Evolutionary conservation across 1,139 yeast genomes (phyloP).

Genomic region (Hemisphaericaspora subhashii): DNA sequence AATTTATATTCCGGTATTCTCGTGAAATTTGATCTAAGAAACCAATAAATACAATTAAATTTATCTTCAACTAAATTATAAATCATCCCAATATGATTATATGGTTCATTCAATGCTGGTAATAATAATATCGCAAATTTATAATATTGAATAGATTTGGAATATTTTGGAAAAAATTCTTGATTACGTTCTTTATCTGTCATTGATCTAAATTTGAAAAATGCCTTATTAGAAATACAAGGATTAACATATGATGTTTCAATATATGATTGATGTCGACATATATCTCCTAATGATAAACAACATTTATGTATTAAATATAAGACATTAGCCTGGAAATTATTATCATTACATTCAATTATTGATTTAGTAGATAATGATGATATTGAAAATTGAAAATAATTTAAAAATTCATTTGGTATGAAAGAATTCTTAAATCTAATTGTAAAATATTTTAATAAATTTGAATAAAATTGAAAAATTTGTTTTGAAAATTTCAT

Average conservation of each 20-base stretch:
- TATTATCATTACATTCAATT: conserved; percentile 17
- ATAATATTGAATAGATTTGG: conserved; percentile 46
- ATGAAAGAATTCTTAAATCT: conserved; percentile 34
- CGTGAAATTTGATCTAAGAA: conserved; percentile 58
- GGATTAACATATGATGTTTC: conserved; percentile 44
- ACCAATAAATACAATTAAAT: conserved; percentile 42
- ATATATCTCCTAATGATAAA: conserved; percentile 57
- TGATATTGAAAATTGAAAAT: conserved; percentile 22
- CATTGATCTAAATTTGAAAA: conserved; percentile 36
- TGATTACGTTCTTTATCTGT: conserved; percentile 31
- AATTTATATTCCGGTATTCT: conserved; percentile 47
- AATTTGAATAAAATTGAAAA: conserved; percentile 44
- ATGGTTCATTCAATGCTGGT: conserved; percentile 69
- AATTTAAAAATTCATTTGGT: conserved; percentile 27
- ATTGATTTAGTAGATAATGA: conserved; percentile 13
- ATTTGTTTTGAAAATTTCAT: conserved; percentile 48
- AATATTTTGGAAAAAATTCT: conserved; percentile 20
- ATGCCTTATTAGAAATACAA: conserved; percentile 30
- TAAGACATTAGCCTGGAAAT: conserved; percentile 42
- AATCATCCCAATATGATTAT: conserved; percentile 64
- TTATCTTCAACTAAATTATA: conserved; percentile 39
- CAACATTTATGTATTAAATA: conserved; percentile 55
- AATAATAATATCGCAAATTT: conserved; percentile 52
- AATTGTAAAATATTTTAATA: conserved; percentile 38
- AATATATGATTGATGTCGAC: conserved; percentile 54